These are phyloP conservation scores for Eucalyptus pauciflora DNA, from an alignment of 345 rosid species.

Conservation along the genomic window DNA sequence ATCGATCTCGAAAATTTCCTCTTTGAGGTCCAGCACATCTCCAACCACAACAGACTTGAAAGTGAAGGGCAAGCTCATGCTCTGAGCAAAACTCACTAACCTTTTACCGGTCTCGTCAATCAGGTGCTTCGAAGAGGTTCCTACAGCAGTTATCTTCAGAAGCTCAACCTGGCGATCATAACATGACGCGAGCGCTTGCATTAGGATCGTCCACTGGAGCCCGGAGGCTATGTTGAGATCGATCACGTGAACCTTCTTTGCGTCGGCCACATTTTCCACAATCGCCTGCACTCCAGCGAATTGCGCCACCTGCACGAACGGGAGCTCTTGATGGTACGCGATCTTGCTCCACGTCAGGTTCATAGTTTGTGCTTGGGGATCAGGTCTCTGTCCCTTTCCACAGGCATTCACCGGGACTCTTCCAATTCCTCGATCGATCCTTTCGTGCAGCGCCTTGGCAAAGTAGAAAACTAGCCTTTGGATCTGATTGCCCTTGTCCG, in stretches of 20 bases:
- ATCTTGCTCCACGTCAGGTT: neutral
- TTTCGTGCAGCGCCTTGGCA: constrained; percentile 26
- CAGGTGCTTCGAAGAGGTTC: neutral
- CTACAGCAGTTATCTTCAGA: constrained; percentile 32
- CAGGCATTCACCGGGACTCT: neutral
- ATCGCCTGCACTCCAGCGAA: constrained; percentile 35
- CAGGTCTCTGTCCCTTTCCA: neutral
- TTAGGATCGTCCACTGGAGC: constrained; percentile 25
- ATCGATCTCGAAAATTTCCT: constrained; percentile 15
- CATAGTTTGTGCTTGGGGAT: constrained; percentile 2
- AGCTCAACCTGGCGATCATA: constrained; percentile 14
- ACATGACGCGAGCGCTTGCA: constrained; percentile 36
- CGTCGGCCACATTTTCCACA: constrained; percentile 19
- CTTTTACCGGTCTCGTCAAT: constrained; percentile 25
- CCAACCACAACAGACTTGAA: constrained; percentile 19
- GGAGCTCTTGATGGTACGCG: constrained; percentile 16
- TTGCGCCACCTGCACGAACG: constrained; percentile 17
- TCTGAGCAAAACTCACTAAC: constrained; percentile 18
- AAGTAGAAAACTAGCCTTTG: constrained; percentile 31
- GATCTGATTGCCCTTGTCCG: constrained; percentile 22
- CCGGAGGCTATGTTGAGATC: constrained; percentile 24
- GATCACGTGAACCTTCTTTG: constrained; percentile 29
- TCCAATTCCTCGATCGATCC: constrained; percentile 28
- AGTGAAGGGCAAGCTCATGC: constrained; percentile 20
- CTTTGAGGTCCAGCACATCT: constrained; percentile 27